Evolutionary conservation across 495 filamentous ascomycete genomes (phyloP), one percentile per base, ranked within the genome.

Genomic region (Staphylotrichum longicolle): DNA sequence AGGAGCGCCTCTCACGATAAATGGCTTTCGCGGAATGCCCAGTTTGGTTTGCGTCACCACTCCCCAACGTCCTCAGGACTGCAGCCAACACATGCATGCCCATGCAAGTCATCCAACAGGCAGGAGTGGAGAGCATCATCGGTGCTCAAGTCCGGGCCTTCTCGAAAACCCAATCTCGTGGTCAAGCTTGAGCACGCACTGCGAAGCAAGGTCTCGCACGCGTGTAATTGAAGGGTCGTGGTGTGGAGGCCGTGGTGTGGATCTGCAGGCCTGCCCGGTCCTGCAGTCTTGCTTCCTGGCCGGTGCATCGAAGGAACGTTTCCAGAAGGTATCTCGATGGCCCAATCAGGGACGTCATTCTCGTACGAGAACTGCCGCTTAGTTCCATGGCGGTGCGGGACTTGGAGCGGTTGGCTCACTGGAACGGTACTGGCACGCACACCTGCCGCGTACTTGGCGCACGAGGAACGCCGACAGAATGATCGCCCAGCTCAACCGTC

Each of bases 281-380:
- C 40, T 55, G 53, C 40, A 35, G 6, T 7, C 35, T 46, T 10
- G 12, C 2, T 58, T 47, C 54, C 27, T 54, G 50, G 49, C 44
- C 50, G 53, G 30, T 30, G 15, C 47, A 41, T 52, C 41, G 32
- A 57, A 44, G 48, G 63, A 64, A 64, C 15, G 55, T 37, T 64
- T 64, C 63, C 63, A 64, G 63, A 64, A 64, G 57, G n/a, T 7
- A n/a, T n/a, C 12, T 32, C 12, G 10, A 32, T 33, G 40, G 41
- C 35, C 63, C 63, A 64, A 61, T 64, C 58, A 57, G 52, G 15
- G 46, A 48, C 48, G 57, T 54, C 39, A 53, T 32, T 34, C 39
- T 49, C 45, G 41, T 46, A 55, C 57, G 51, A 64, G 49, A 55
- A n/a, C 12, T 48, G 33, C 61, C 11, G 5, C 39, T 44, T 39